A percentile compares a stretch with the other conserved stretches of the same genome.
Conservation (phyloP, 345 rosid genomes). For the Rhizophora apiculata region DNA sequence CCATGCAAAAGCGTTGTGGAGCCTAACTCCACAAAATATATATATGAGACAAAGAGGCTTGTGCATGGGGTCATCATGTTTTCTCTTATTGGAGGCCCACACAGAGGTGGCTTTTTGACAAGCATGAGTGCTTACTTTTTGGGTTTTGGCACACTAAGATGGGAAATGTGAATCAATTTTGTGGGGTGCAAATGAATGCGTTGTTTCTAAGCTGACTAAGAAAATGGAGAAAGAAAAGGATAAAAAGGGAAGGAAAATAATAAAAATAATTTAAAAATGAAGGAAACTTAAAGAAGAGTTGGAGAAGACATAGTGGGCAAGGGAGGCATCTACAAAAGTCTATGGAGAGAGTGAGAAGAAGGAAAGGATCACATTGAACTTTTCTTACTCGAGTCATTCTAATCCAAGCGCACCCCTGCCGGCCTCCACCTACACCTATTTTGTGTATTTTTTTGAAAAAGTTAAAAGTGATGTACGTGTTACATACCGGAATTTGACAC, state of each 20-base stretch:
- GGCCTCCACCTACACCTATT: not conserved
- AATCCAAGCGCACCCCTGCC: slow-evolving; percentile 19
- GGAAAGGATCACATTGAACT: slow-evolving; percentile 22
- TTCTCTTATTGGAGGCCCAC: slow-evolving; percentile 35
- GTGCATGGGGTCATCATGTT: slow-evolving; percentile 14
- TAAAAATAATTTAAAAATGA: slow-evolving; percentile 6
- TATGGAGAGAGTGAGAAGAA: not conserved
- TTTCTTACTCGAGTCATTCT: slow-evolving; percentile 32
- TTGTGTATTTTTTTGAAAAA: too few species aligned
- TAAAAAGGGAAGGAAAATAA: slow-evolving; percentile 13
- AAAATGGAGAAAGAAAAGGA: slow-evolving; percentile 29
- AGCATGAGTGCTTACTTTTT: slow-evolving; percentile 43
- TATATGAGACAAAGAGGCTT: slow-evolving; percentile 29
- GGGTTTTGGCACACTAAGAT: slow-evolving; percentile 19
- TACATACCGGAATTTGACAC: too few species aligned
- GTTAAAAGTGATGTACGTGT: too few species aligned
- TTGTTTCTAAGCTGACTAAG: slow-evolving; percentile 71
- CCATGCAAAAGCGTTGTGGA: slow-evolving; percentile 31
- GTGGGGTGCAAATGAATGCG: slow-evolving; percentile 60
- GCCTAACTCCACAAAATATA: slow-evolving; percentile 33
- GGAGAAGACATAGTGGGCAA: slow-evolving; percentile 65
- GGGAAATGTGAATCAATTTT: not conserved
- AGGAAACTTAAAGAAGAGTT: slow-evolving; percentile 37
- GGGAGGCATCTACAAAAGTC: slow-evolving; percentile 56
- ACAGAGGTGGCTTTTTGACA: slow-evolving; percentile 39